Evolutionary conservation across 345 rosid species (phyloP), one percentile per base, ranked within the genome.

Genomic region (Aegle marmelos): DNA sequence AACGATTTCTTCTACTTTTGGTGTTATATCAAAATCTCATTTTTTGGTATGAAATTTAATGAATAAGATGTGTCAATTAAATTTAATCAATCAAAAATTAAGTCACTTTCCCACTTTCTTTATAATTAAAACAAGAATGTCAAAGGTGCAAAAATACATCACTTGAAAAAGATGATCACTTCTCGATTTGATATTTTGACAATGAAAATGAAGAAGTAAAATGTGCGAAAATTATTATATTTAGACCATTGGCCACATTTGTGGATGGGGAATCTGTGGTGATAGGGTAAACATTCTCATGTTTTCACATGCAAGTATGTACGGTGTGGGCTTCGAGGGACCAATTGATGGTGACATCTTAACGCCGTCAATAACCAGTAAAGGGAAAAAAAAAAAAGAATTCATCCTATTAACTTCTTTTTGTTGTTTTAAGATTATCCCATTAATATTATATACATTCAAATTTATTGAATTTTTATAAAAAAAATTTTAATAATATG

Each of bases 341-440:
- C 82, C 85, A n/a, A 6, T 24, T 67, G 82, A 82, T 63, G n/a
- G 76, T 67, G 86, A 86, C 57, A 33, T 62, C 63, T 65, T 72
- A 81, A 83, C 86, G 45, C 70, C 75, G n/a, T 7, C 66, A 53
- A n/a, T 27, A 60, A 10, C 13, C 33, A 24, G 14, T 21, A 36
- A 33, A 1, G 13, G 4, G 0, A 41, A 41, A 41, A 11, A 41
- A 10, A 39, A 8, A 39, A 9, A 36, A 39, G 9, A 10, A 8
- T 2, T 39, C 48, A 41, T 41, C 14, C 16, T 9, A 41, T 41
- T 41, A 2, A 41, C 0, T 41, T 0, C 0, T 41, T 41, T 41
- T 41, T 9, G 0, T 41, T 41, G 3, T 33, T 41, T 41, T 0
- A 11, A 45, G 50, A 45, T 45, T 11, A 11, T 10, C 11, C 50